A percentile compares a stretch with the other conserved stretches of the same genome.
Evolutionary conservation across 2,329 filamentous ascomycete genomes (phyloP).

Genomic region (Colletotrichum echinochloae): DNA sequence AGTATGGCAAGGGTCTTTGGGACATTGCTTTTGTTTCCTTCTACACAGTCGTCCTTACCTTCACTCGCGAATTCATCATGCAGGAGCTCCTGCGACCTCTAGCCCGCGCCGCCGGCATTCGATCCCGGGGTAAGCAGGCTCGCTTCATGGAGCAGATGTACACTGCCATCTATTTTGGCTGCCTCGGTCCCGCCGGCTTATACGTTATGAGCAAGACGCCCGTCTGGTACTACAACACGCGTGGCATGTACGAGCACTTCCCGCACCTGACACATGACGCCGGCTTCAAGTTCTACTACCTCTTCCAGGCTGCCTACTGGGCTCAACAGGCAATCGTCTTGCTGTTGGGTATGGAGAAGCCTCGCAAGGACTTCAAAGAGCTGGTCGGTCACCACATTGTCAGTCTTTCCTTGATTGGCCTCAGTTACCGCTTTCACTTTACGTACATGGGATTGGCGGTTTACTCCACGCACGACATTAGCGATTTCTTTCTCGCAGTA

Average conservation of each 20-base stretch:
- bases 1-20: conserved; percentile 90
- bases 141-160: conserved; percentile 98
- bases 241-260: conserved; percentile 89
- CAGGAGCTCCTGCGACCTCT: conserved; percentile 86
- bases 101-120: conserved; percentile 77
- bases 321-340: conserved; percentile 92
- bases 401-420: conserved; percentile 82
- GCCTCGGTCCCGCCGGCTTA: conserved; percentile 85
- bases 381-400: conserved; percentile 92
- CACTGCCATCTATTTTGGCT: conserved; percentile 88
- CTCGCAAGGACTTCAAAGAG: conserved; percentile 94
- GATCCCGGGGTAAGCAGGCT: conserved; percentile 80
- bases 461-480: conserved; percentile 94
- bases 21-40: conserved; percentile 90
- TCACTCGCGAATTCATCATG: conserved; percentile 97
- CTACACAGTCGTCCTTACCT: conserved; percentile 90
- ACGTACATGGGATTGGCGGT: conserved; percentile 94
- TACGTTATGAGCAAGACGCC: conserved; percentile 93
- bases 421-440: conserved; percentile 97
- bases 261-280: conserved; percentile 86
- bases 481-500: conserved; percentile 95
- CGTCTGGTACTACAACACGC: conserved; percentile 95
- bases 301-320: conserved; percentile 96
- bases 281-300: conserved; percentile 93
- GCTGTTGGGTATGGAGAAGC: conserved; percentile 89